phyloP scores from a whole-genome alignment of 345 rosid genomes.

The Hibiscus mutabilis region DNA sequence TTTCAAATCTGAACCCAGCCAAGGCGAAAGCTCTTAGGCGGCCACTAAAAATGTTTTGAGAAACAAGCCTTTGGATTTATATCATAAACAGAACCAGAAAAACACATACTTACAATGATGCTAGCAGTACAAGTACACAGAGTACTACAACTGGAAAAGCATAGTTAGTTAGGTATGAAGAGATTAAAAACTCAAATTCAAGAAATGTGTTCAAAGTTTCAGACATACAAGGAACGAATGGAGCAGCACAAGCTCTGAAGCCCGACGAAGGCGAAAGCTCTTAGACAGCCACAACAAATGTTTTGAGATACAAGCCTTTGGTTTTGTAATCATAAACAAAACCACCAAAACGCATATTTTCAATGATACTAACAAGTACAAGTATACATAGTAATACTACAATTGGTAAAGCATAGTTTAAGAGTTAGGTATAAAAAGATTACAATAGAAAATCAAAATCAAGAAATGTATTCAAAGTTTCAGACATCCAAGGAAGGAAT shows the following conservation, averaged over 20 bases:
- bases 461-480: neutral
- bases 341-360: too few species aligned
- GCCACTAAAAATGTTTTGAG: conserved; percentile 49
- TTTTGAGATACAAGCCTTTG: neutral
- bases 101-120: too few species aligned
- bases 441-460: too few species aligned
- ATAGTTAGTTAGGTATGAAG: too few species aligned
- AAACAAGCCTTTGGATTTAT: neutral
- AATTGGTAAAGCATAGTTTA: too few species aligned
- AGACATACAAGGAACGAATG: neutral
- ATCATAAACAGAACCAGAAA: neutral
- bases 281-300: neutral
- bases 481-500: conserved; percentile 26
- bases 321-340: neutral
- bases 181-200: too few species aligned
- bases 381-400: too few species aligned
- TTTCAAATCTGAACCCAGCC: too few species aligned
- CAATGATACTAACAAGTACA: too few species aligned
- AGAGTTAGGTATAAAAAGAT: too few species aligned
- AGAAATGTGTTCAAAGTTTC: neutral
- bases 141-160: too few species aligned
- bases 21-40: conserved; percentile 49
- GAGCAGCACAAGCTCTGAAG: neutral
- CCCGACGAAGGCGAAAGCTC: neutral
- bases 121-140: too few species aligned